These are phyloP conservation scores for Debaryomycetaceae sp. DNA, from an alignment of 1,139 yeast genomes.

Conservation along the genomic window DNA sequence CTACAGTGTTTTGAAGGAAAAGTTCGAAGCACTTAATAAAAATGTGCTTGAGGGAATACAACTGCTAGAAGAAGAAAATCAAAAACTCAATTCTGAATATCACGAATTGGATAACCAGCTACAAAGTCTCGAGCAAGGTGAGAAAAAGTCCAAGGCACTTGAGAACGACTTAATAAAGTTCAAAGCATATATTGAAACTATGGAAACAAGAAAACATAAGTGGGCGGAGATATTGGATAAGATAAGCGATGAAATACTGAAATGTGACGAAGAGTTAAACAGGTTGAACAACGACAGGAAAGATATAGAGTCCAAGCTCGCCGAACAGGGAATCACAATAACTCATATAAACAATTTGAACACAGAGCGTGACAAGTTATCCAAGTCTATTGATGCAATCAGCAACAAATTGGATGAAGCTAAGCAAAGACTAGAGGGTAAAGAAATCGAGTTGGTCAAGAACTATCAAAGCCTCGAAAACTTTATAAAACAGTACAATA, in stretches of 20 bases:
- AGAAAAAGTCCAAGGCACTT: constrained; percentile 59
- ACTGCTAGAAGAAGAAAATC: constrained; percentile 42
- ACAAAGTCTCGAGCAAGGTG: constrained; percentile 40
- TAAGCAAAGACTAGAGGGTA: constrained; percentile 37
- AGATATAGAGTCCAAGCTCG: constrained; percentile 45
- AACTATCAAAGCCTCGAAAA: constrained; percentile 50
- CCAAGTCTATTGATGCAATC: constrained; percentile 52
- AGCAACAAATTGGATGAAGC: constrained; percentile 39
- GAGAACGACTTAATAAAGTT: constrained; percentile 72
- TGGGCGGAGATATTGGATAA: constrained; percentile 61
- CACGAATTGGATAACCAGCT: constrained; percentile 22
- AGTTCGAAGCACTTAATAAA: constrained; percentile 41
- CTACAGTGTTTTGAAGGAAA: constrained; percentile 53
- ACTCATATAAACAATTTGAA: constrained; percentile 61
- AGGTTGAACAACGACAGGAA: constrained; percentile 44
- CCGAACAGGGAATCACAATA: constrained; percentile 56
- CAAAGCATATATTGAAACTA: constrained; percentile 64
- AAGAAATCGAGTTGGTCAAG: constrained; percentile 46
- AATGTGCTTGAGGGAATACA: constrained; percentile 37
- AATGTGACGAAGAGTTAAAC: constrained; percentile 42
- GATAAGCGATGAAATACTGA: constrained; percentile 51
- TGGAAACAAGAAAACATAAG: constrained; percentile 60
- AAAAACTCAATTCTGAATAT: constrained; percentile 30
- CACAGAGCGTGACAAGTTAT: constrained; percentile 56
- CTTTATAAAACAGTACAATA: constrained; percentile 54